Percentiles rank a stretch among this genome's conserved stretches.
Evolutionary conservation across 2,329 filamentous ascomycete species (phyloP).

Genomic region (Aspergillus pseudoglaucus): DNA sequence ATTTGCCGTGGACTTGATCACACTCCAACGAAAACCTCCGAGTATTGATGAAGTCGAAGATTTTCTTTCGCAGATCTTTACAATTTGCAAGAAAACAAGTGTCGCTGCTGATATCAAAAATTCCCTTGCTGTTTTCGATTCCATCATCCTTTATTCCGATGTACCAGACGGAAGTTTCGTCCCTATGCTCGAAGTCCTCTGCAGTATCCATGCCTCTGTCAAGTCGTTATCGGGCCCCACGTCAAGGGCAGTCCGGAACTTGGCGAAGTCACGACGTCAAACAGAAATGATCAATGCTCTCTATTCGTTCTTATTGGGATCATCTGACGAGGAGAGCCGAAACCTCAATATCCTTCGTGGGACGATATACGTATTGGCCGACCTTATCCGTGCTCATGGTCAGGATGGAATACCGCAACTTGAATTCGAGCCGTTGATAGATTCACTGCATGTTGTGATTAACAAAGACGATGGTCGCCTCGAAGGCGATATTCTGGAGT

Average conservation of each 20-base stretch:
- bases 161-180: constrained; percentile 33
- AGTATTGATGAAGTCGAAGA: constrained; percentile 29
- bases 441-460: constrained; percentile 27
- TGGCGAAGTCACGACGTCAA: constrained; percentile 35
- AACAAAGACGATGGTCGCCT: constrained; percentile 33
- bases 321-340: constrained; percentile 26
- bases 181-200: constrained; percentile 35
- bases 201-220: constrained; percentile 40
- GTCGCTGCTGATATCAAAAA: constrained; percentile 38
- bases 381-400: constrained; percentile 34
- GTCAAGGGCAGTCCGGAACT: constrained; percentile 35
- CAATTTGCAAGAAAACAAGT: constrained; percentile 36
- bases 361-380: constrained; percentile 35
- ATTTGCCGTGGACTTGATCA: constrained; percentile 37
- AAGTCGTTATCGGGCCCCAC: constrained; percentile 38
- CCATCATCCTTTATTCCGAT: constrained; percentile 36
- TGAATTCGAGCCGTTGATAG: constrained; percentile 31
- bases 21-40: constrained; percentile 34
- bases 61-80: constrained; percentile 33
- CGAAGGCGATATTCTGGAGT: constrained; percentile 35
- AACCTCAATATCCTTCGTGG: constrained; percentile 37
- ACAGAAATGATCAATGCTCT: constrained; percentile 34
- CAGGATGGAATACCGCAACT: constrained; percentile 33
- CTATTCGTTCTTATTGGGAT: constrained; percentile 30
- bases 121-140: constrained; percentile 35